Evolutionary conservation across 257 asterid species (phyloP).

Genomic region (Eucommia ulmoides): DNA sequence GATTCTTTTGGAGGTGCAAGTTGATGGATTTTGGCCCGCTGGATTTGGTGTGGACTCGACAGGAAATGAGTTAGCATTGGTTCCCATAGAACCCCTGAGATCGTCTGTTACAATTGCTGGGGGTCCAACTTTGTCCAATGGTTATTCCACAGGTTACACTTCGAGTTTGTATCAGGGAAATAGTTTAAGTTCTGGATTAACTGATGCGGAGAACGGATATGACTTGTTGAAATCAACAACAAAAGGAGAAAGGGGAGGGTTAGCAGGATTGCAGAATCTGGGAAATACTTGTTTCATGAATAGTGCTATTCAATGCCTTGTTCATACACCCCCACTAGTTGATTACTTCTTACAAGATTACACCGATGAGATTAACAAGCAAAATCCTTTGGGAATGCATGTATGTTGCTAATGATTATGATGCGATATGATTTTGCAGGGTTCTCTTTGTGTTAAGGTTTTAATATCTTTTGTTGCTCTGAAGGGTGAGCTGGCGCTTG

Average conservation of each 20-base stretch:
- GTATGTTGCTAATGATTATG: conserved; percentile 48
- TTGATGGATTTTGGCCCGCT: conserved; percentile 30
- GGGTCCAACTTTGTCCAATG: conserved; percentile 83
- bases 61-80: conserved; percentile 74
- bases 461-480: conserved; percentile 21
- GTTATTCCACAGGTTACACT: conserved; percentile 42
- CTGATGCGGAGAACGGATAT: conserved; percentile 50
- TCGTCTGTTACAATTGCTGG: conserved; percentile 78
- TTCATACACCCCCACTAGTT: conserved; percentile 79
- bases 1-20: conserved; percentile 80
- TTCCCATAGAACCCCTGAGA: conserved; percentile 71
- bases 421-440: too few relatives aligned
- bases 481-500: conserved; percentile 96
- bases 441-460: conserved; percentile 7
- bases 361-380: conserved; percentile 69
- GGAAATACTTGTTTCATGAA: conserved; percentile 99
- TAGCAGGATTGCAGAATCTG: conserved; percentile 90
- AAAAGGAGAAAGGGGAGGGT: conserved; percentile 66
- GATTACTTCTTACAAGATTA: conserved; percentile 82
- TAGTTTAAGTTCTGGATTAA: conserved; percentile 34
- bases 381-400: conserved; percentile 88
- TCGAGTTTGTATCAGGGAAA: conserved; percentile 34
- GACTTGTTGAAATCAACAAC: conserved; percentile 28
- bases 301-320: conserved; percentile 91
- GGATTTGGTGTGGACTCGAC: conserved; percentile 56